A percentile compares a stretch with the other conserved stretches of the same genome.
These are phyloP conservation scores for Aureobasidium namibiae DNA, from an alignment of 2,329 filamentous ascomycete genomes.

Conservation along the genomic window DNA sequence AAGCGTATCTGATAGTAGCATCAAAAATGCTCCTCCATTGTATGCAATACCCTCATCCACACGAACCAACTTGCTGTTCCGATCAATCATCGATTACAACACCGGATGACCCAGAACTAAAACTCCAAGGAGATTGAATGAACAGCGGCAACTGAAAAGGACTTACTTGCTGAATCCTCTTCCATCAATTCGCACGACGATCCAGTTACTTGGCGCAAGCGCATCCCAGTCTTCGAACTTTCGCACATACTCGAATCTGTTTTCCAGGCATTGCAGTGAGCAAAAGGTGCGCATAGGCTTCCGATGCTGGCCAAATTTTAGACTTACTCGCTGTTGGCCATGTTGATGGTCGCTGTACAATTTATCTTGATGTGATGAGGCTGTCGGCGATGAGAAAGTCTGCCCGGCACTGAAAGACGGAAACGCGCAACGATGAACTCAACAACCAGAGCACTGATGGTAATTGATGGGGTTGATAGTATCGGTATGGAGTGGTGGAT, in stretches of 20 bases:
- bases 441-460: too few species aligned
- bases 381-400: too few species aligned
- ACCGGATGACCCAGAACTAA: not conserved
- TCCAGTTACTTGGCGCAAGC: slow-evolving; percentile 86
- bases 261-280: not conserved
- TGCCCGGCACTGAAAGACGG: too few species aligned
- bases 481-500: too few species aligned
- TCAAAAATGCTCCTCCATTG: not conserved
- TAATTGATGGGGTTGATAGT: too few species aligned
- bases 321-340: slow-evolving; percentile 17
- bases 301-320: not conserved
- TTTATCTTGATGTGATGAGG: too few species aligned
- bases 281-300: not conserved
- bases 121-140: not conserved
- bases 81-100: not conserved
- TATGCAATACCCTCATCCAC: not conserved
- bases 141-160: not conserved
- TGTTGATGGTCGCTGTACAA: not conserved
- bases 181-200: slow-evolving; percentile 89
- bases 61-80: not conserved
- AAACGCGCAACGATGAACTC: too few species aligned
- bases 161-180: slow-evolving; percentile 86
- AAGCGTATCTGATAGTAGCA: not conserved
- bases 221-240: slow-evolving; percentile 74
- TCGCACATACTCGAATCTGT: slow-evolving; percentile 78